phyloP scores from a whole-genome alignment of 23 red algal species.

The Pyropia yezoensis region DNA sequence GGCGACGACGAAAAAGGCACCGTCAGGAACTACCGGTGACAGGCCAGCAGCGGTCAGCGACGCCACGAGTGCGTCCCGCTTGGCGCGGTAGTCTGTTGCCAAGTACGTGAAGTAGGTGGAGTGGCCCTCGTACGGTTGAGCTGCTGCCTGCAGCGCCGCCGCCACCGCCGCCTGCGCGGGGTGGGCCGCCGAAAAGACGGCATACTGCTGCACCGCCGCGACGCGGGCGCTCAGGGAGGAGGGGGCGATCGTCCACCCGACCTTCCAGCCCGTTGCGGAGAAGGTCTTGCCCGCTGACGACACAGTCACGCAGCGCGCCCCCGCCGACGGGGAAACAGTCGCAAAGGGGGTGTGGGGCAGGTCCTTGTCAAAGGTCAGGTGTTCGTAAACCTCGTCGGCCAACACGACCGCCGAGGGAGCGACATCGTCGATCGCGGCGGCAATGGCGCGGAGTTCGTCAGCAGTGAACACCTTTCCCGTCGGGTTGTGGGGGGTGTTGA shows the following conservation, averaged over 20 bases:
- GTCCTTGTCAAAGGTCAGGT: constrained; percentile 50
- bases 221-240: constrained; percentile 32
- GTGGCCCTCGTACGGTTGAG: constrained; percentile 43
- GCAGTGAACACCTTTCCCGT: constrained; percentile 74
- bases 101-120: constrained; percentile 58
- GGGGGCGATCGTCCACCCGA: constrained; percentile 72
- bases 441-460: constrained; percentile 50
- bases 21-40: constrained; percentile 65
- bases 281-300: constrained; percentile 89
- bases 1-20: constrained; percentile 80
- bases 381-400: constrained; percentile 95
- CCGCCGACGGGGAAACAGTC: constrained; percentile 34
- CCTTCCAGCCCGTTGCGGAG: constrained; percentile 75
- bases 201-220: constrained; percentile 59
- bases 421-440: constrained; percentile 22
- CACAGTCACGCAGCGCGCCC: constrained; percentile 47
- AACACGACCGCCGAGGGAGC: constrained; percentile 59
- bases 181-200: constrained; percentile 59
- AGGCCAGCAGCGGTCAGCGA: constrained; percentile 32
- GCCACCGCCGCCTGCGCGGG: constrained; percentile 71
- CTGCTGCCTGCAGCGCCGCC: constrained; percentile 24
- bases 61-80: constrained; percentile 62
- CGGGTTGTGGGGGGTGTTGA: constrained; percentile 85
- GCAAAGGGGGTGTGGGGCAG: constrained; percentile 70
- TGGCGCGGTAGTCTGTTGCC: constrained; percentile 19